A percentile compares a stretch with the other conserved stretches of the same genome.
phyloP scores from a whole-genome alignment of 192 early-diverging fungal genomes.

The Backusella mclennaniae region DNA sequence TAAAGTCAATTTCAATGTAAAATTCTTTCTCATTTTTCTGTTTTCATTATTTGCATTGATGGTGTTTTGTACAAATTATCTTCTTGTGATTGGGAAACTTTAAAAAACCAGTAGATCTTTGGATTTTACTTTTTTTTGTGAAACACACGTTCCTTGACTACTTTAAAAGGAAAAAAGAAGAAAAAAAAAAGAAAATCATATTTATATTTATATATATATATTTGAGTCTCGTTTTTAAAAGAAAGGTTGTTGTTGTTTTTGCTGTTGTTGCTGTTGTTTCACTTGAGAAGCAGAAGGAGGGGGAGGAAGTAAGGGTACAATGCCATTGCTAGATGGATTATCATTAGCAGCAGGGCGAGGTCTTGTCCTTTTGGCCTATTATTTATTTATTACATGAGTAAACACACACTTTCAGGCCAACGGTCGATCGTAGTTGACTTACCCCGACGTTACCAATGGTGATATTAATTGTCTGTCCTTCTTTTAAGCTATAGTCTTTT shows the following conservation, averaged over 20 bases:
- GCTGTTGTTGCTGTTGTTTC: constrained; percentile 34
- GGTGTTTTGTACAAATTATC: background rate
- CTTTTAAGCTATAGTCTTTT: constrained; percentile 77
- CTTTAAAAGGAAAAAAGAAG: background rate
- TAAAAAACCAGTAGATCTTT: background rate
- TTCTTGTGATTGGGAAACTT: background rate
- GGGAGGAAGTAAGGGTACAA: constrained; percentile 37
- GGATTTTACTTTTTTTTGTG: background rate
- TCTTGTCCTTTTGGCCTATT: constrained; percentile 18
- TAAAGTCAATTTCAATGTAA: background rate
- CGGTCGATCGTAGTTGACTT: background rate
- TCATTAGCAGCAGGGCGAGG: constrained; percentile 7
- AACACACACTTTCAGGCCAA: background rate
- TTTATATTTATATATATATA: background rate
- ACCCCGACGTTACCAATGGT: constrained; percentile 63
- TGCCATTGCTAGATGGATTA: background rate
- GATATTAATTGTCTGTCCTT: constrained; percentile 76
- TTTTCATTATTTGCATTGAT: background rate
- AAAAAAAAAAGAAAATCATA: background rate
- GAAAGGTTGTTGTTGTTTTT: constrained; percentile 11
- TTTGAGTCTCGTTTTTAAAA: background rate
- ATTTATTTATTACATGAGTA: background rate
- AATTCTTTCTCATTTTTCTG: background rate
- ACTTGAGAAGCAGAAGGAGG: constrained; percentile 41
- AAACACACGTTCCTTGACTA: background rate